Percentiles rank a stretch among this genome's conserved stretches.
Conservation (phyloP, 78 protist species). For the Isochrysis galbana region DNA sequence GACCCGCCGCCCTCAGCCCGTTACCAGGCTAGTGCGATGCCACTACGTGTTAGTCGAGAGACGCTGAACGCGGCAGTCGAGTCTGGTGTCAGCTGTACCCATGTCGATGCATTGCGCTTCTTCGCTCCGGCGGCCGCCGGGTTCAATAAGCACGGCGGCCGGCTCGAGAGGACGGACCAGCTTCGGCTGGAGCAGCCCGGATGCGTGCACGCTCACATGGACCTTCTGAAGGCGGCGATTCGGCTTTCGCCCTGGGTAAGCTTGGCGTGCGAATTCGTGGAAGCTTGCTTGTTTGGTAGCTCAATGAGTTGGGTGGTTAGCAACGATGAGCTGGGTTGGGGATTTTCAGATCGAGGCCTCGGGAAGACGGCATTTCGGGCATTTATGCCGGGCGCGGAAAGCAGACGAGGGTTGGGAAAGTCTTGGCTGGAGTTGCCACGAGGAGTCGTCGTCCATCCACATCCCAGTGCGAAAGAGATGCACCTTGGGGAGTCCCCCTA, state of each 20-base stretch:
- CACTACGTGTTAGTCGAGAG: not conserved
- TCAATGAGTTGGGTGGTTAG: too few species aligned
- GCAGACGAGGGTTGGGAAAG: too few species aligned
- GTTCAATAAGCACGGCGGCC: not conserved
- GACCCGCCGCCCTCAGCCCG: not conserved
- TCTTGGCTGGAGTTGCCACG: too few species aligned
- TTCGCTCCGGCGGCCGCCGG: not conserved
- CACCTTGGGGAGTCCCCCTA: too few species aligned
- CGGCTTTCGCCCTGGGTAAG: not conserved
- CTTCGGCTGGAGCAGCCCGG: conserved; percentile 12
- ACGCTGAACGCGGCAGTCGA: conserved; percentile 10
- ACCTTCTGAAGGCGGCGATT: not conserved
- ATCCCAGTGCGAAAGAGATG: too few species aligned
- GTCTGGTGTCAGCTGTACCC: conserved; percentile 14
- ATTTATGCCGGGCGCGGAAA: too few species aligned
- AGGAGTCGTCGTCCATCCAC: too few species aligned
- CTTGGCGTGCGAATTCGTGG: not conserved
- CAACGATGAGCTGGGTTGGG: too few species aligned
- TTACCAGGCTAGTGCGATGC: not conserved
- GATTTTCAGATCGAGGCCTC: too few species aligned
- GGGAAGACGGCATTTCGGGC: too few species aligned
- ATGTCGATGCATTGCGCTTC: conserved; percentile 39
- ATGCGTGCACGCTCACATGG: conserved; percentile 38
- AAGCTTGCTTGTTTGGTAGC: not conserved
- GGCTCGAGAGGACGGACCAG: not conserved